phyloP scores from a whole-genome alignment of 208 protist genomes.

The Leishmania braziliensis region DNA sequence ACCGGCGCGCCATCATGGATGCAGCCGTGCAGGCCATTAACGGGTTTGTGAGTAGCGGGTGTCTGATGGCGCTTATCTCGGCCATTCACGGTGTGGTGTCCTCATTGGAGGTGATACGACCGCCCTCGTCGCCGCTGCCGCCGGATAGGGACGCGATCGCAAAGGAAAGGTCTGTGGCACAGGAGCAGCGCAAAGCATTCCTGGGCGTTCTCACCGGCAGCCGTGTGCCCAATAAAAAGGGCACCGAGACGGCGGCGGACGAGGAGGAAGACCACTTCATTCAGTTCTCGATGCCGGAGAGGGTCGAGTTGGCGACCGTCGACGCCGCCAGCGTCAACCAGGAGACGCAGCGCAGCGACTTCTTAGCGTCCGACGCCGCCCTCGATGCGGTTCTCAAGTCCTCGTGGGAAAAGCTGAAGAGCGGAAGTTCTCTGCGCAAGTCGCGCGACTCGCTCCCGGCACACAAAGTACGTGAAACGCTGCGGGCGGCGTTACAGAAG shows the following conservation, averaged over 20 bases:
- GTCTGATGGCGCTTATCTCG: slow-evolving; percentile 70
- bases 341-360: slow-evolving; percentile 48
- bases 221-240: slow-evolving; percentile 1
- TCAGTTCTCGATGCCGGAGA: slow-evolving; percentile 61
- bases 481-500: slow-evolving; percentile 54
- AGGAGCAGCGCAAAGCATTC: slow-evolving; percentile 74
- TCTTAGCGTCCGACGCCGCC: slow-evolving; percentile 41
- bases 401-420: slow-evolving; percentile 67
- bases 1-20: slow-evolving; percentile 71
- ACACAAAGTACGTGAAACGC: slow-evolving; percentile 61
- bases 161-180: slow-evolving; percentile 38
- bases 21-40: slow-evolving; percentile 74
- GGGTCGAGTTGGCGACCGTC: slow-evolving; percentile 69
- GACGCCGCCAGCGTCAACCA: slow-evolving; percentile 30
- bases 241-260: slow-evolving; percentile 16
- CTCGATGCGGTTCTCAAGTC: slow-evolving; percentile 45
- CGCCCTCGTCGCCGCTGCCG: slow-evolving; percentile 15
- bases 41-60: slow-evolving; percentile 57
- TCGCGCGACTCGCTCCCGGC: slow-evolving; percentile 70
- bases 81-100: slow-evolving; percentile 69
- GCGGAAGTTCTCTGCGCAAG: slow-evolving; percentile 49
- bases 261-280: slow-evolving; percentile 54
- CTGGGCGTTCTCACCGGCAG: slow-evolving; percentile 56
- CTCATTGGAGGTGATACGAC: slow-evolving; percentile 15
- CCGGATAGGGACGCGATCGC: slow-evolving; percentile 21